Percentiles rank a stretch among this genome's conserved stretches.
Conservation (phyloP, 768 basidiomycete species). For the Boletus speciosus region DNA sequence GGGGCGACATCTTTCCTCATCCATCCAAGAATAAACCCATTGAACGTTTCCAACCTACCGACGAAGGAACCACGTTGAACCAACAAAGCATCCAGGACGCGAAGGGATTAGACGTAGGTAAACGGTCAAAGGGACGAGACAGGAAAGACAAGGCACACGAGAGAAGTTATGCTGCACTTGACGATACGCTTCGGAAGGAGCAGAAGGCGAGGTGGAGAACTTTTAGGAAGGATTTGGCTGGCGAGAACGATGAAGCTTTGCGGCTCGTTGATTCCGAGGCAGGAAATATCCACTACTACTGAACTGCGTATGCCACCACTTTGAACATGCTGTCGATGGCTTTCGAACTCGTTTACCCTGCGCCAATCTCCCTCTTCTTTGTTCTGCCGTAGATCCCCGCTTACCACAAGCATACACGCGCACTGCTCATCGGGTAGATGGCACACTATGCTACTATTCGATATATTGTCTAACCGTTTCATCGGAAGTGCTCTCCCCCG, state of each 20-base stretch:
- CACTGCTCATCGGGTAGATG: background rate
- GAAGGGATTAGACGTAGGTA: conserved; percentile 58
- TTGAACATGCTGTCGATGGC: background rate
- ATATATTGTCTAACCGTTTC: background rate
- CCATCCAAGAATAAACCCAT: conserved; percentile 73
- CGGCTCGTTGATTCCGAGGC: conserved; percentile 10
- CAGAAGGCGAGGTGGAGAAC: conserved; percentile 34
- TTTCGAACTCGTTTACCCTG: background rate
- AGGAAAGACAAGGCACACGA: conserved; percentile 20
- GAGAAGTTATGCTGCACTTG: conserved; percentile 29
- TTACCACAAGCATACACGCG: background rate
- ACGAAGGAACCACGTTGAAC: conserved; percentile 26
- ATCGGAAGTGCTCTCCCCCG: background rate
- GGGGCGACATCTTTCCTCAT: conserved; percentile 97
- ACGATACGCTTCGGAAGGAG: conserved; percentile 37
- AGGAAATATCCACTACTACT: conserved; percentile 3
- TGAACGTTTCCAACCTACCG: conserved; percentile 47
- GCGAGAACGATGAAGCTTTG: conserved; percentile 1
- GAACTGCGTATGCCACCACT: background rate
- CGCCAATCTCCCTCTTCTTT: background rate
- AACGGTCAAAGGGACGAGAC: conserved; percentile 34
- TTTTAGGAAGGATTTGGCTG: conserved; percentile 13
- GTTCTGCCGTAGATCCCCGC: background rate
- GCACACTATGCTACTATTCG: background rate
- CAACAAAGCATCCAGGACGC: conserved; percentile 25